Evolutionary conservation across 371 early-diverging fungal species (phyloP).

Genomic region (Parasitella parasitica): DNA sequence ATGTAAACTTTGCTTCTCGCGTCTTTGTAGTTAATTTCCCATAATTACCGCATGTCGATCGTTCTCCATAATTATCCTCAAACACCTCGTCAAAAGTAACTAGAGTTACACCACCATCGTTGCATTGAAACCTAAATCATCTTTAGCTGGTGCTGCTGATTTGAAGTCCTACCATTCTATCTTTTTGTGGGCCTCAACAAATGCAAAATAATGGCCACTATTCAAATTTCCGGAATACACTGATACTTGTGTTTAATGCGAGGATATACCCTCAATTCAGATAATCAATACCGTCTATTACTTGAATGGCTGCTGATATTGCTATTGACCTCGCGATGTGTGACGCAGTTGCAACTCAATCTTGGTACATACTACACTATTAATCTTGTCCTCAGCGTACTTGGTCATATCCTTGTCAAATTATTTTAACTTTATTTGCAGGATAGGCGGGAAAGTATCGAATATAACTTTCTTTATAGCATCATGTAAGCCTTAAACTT

Average conservation of each 20-base stretch:
- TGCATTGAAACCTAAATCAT: conserved; percentile 79
- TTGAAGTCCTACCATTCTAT: conserved; percentile 63
- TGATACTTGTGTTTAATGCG: conserved; percentile 53
- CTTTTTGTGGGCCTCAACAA: conserved; percentile 78
- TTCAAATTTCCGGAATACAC: conserved; percentile 95
- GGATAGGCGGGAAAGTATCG: conserved; percentile 88
- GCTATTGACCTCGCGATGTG: neutral
- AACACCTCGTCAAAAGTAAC: conserved; percentile 83
- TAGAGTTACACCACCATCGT: conserved; percentile 94
- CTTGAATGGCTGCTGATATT: no score
- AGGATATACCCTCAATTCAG: conserved; percentile 56
- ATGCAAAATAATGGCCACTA: conserved; percentile 97
- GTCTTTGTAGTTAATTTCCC: conserved; percentile 31
- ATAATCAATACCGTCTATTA: no score
- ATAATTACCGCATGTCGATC: conserved; percentile 3
- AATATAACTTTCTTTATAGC: conserved; percentile 97
- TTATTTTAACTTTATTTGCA: conserved; percentile 96
- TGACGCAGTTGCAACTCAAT: conserved; percentile 81
- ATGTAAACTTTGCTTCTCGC: conserved; percentile 95
- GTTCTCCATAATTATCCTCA: conserved; percentile 94
- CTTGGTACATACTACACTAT: conserved; percentile 11
- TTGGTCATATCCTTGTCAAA: conserved; percentile 93
- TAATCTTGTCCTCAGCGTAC: conserved; percentile 83
- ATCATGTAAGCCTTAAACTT: conserved; percentile 92
- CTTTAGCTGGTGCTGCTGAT: neutral